A percentile compares a stretch with the other conserved stretches of the same genome.
Conservation (phyloP, 2,329 filamentous ascomycete species). For the Pseudogymnoascus sp. region DNA sequence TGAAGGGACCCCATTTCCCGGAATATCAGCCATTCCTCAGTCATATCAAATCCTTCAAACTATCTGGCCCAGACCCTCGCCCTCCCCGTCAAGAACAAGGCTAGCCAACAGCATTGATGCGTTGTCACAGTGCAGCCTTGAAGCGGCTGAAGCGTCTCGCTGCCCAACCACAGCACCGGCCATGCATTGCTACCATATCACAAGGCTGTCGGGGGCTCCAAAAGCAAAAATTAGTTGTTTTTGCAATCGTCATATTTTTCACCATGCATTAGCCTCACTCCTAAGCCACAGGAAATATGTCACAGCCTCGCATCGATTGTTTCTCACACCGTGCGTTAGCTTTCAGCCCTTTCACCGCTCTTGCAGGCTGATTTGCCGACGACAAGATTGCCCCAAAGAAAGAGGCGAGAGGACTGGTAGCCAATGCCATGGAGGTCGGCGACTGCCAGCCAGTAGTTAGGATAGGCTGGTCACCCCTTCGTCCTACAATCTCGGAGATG, state of each 20-base stretch:
- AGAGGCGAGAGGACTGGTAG: neutral
- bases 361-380: neutral
- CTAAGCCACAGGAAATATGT: conserved; percentile 7
- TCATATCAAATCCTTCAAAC: neutral
- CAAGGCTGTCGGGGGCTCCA: neutral
- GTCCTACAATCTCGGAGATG: neutral
- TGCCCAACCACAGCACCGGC: conserved; percentile 39
- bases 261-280: conserved; percentile 5
- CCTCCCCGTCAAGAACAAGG: neutral
- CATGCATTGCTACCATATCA: conserved; percentile 18
- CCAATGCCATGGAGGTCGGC: neutral
- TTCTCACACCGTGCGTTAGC: neutral
- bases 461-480: neutral
- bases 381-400: neutral
- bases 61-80: neutral
- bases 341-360: conserved; percentile 4
- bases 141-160: conserved; percentile 38
- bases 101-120: conserved; percentile 9
- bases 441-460: neutral
- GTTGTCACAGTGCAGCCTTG: conserved; percentile 18
- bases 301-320: conserved; percentile 9
- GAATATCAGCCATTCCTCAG: neutral
- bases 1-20: neutral
- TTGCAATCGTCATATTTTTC: conserved; percentile 3
- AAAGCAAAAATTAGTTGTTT: conserved; percentile 1